Conservation (phyloP, 2,329 filamentous ascomycete genomes). For the Balansia obtecta region DNA sequence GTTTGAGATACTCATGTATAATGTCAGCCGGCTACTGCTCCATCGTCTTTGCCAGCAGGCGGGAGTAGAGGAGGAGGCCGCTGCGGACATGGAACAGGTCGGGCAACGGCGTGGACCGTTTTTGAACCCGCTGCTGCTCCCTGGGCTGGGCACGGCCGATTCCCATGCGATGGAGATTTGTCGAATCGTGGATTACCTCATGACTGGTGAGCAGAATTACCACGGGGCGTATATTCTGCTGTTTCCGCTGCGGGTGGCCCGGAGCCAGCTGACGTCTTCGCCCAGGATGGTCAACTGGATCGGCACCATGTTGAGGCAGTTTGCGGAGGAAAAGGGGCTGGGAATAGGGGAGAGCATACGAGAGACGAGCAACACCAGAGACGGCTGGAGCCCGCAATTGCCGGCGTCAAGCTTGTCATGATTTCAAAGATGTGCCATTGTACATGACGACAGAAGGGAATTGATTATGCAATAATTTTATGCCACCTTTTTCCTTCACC, state of each 20-base stretch:
- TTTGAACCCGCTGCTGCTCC: constrained; percentile 4
- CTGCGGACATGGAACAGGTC: not conserved
- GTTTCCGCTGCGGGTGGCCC: constrained; percentile 4
- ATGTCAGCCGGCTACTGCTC: constrained; percentile 3
- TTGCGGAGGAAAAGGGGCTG: constrained; percentile 4
- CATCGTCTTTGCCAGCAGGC: constrained; percentile 1
- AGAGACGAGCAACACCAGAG: not conserved
- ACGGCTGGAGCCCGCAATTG: not conserved
- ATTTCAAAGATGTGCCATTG: not conserved
- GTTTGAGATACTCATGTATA: constrained; percentile 5
- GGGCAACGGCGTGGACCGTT: constrained; percentile 5
- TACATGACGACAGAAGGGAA: not conserved
- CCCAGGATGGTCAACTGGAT: constrained; percentile 5
- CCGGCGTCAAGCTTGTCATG: not conserved
- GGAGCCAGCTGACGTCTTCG: not conserved
- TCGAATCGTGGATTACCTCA: constrained; percentile 6
- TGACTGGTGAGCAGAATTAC: constrained; percentile 5
- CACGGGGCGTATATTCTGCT: constrained; percentile 5
- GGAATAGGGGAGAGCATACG: constrained; percentile 3
- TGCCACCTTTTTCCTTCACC: not conserved
- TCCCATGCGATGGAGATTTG: constrained; percentile 5
- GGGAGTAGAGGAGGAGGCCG: constrained; percentile 1
- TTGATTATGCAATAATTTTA: not conserved
- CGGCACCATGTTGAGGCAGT: constrained; percentile 3
- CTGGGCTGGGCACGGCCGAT: constrained; percentile 1